Percentiles rank a stretch among this genome's conserved stretches.
Evolutionary conservation across 2,329 filamentous ascomycete species (phyloP).

Genomic region (Aspergillus sergii): DNA sequence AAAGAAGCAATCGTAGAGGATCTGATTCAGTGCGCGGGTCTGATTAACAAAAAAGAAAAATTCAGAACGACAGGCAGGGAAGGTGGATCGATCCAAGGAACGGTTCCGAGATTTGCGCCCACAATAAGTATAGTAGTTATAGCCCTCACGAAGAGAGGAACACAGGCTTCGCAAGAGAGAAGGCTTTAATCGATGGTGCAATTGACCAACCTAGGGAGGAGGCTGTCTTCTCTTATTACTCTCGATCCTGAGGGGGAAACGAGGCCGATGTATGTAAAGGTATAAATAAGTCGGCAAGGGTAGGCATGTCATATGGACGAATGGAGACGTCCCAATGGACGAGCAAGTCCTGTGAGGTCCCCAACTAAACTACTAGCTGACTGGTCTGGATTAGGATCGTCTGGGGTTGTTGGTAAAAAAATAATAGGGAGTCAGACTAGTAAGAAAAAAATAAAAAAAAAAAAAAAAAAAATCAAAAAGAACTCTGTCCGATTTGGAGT

Average conservation of each 20-base stretch:
- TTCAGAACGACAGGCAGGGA: not conserved
- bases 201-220: not conserved
- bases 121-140: slow-evolving; percentile 4
- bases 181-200: not conserved
- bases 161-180: not conserved
- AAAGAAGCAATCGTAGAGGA: not conserved
- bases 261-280: not conserved
- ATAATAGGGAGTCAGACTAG: not conserved
- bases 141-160: too few relatives aligned
- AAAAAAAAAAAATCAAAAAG: not conserved
- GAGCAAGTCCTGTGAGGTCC: not conserved
- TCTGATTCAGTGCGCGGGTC: slow-evolving; percentile 1
- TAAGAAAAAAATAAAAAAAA: not conserved
- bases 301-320: slow-evolving; percentile 4
- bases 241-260: not conserved
- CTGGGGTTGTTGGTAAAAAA: slow-evolving; percentile 17
- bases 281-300: slow-evolving; percentile 4
- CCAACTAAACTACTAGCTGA: slow-evolving; percentile 8
- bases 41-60: not conserved
- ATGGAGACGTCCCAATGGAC: slow-evolving; percentile 5
- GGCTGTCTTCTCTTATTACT: not conserved
- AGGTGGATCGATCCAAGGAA: slow-evolving; percentile 17
- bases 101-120: slow-evolving; percentile 25
- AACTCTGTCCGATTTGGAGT: slow-evolving; percentile 13
- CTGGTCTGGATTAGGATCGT: slow-evolving; percentile 22